Evolutionary conservation across 129 eudicot species (phyloP).

Genomic region (Pseudognaphalium luteoalbum): DNA sequence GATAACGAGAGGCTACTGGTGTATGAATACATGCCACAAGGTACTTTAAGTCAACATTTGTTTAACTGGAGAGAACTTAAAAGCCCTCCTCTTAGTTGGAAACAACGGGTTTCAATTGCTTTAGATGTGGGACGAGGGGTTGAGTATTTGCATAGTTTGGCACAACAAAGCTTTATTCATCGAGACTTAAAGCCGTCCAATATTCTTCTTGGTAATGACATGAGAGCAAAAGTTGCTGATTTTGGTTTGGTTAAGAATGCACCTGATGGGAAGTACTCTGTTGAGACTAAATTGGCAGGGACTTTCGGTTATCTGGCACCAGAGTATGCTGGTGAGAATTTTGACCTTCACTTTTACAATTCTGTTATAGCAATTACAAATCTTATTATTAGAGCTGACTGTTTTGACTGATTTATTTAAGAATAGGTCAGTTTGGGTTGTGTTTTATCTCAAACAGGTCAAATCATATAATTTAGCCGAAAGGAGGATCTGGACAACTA

Average conservation of each 20-base stretch:
- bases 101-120: constrained; percentile 33
- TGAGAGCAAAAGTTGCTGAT: constrained; percentile 53
- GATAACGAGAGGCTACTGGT: constrained; percentile 20
- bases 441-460: not conserved
- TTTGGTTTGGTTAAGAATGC: constrained; percentile 52
- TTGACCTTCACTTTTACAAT: not conserved
- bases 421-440: not conserved
- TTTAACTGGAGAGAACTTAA: constrained; percentile 5
- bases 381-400: not conserved
- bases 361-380: not conserved
- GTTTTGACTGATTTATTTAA: not conserved
- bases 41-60: constrained; percentile 21
- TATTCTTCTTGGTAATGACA: constrained; percentile 53
- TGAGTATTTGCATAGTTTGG: constrained; percentile 62
- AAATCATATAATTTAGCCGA: not conserved
- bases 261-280: constrained; percentile 47
- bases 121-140: constrained; percentile 66
- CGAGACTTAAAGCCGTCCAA: constrained; percentile 62
- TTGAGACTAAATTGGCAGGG: constrained; percentile 61
- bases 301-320: constrained; percentile 81
- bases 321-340: constrained; percentile 52
- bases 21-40: constrained; percentile 22
- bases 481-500: not conserved
- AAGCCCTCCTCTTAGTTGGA: constrained; percentile 13
- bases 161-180: constrained; percentile 63